A percentile compares a stretch with the other conserved stretches of the same genome.
Evolutionary conservation across 2,329 filamentous ascomycete species (phyloP).

Genomic region (Scedosporium apiospermum): DNA sequence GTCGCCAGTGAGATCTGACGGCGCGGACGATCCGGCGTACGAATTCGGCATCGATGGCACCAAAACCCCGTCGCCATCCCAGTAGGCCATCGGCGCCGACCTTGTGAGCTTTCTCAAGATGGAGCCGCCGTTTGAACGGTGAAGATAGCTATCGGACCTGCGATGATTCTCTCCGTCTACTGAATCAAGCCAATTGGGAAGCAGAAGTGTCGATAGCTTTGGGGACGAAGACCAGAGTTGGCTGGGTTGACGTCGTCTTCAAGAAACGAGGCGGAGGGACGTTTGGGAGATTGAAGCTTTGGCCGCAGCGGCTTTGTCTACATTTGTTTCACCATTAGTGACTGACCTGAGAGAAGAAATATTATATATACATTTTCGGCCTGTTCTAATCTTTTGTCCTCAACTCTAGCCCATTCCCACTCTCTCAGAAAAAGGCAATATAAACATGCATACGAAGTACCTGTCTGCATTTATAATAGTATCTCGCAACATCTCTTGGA

Average conservation of each 20-base stretch:
- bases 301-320: constrained; percentile 6
- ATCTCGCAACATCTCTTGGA: too few relatives aligned
- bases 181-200: constrained; percentile 11
- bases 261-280: constrained; percentile 11
- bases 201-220: neutral
- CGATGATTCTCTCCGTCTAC: neutral
- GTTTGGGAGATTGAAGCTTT: neutral
- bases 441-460: too few relatives aligned
- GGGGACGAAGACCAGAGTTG: neutral
- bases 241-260: constrained; percentile 4
- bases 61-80: neutral
- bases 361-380: neutral
- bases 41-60: neutral
- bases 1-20: too few relatives aligned
- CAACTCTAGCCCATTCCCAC: too few relatives aligned
- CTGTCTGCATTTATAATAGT: too few relatives aligned
- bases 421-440: too few relatives aligned
- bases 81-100: neutral
- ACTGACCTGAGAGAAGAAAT: neutral
- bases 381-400: neutral
- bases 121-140: too few relatives aligned
- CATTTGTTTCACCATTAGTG: neutral
- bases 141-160: neutral
- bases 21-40: neutral
- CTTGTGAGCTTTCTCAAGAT: neutral